These are phyloP conservation scores for Boletales sp. DNA, from an alignment of 768 basidiomycete species.

Conservation along the genomic window DNA sequence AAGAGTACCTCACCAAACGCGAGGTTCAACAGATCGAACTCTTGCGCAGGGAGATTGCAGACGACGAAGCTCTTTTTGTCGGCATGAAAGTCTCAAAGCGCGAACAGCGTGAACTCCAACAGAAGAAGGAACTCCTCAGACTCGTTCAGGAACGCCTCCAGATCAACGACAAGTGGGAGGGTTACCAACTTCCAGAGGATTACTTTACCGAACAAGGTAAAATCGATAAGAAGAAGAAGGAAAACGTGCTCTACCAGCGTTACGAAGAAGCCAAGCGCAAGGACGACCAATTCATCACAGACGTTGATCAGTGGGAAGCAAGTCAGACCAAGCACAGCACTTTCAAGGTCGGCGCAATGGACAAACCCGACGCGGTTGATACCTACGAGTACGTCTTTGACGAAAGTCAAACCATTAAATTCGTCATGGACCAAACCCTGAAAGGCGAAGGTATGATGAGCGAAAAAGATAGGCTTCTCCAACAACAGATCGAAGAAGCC, in stretches of 20 bases:
- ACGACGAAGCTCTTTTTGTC: conserved; percentile 86
- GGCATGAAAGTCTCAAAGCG: conserved; percentile 89
- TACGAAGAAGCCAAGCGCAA: conserved; percentile 92
- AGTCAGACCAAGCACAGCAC: conserved; percentile 86
- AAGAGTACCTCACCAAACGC: conserved; percentile 95
- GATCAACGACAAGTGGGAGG: conserved; percentile 95
- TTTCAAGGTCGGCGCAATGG: conserved; percentile 89
- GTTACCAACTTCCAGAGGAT: conserved; percentile 95
- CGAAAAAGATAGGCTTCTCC: conserved; percentile 79
- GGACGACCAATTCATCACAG: conserved; percentile 93
- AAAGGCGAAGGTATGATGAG: conserved; percentile 66
- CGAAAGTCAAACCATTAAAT: conserved; percentile 94
- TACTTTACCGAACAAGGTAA: conserved; percentile 98
- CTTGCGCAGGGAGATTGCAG: conserved; percentile 86
- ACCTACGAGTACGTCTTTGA: conserved; percentile 98
- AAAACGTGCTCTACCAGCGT: conserved; percentile 87
- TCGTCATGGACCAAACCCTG: conserved; percentile 80
- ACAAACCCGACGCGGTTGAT: conserved; percentile 76
- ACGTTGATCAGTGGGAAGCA: conserved; percentile 97
- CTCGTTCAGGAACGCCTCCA: conserved; percentile 92
- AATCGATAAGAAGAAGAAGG: conserved; percentile 95
- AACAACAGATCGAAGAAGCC: conserved; percentile 87
- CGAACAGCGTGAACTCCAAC: conserved; percentile 76
- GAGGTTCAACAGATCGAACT: conserved; percentile 96
- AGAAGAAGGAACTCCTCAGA: conserved; percentile 87